Evolutionary conservation across 331 rosid genomes (phyloP), one percentile per base, ranked within the genome.

Genomic region (Acacia pycnantha): DNA sequence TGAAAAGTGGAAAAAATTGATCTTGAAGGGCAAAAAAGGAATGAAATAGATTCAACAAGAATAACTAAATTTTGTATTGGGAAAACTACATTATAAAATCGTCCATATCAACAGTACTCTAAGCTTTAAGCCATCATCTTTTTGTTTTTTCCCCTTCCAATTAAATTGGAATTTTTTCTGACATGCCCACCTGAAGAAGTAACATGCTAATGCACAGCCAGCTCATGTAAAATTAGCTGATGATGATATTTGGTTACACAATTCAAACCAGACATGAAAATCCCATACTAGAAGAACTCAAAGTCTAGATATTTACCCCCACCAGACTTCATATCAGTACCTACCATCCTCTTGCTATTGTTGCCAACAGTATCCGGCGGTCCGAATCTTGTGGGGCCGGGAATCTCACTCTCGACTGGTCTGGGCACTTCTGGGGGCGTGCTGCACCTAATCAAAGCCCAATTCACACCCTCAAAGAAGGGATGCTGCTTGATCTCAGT

Each of bases 261-360:
- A 80, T 73, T 84, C 77, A 79, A 82, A 82, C 46, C 73, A 82
- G 84, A 90, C 54, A 71, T 73, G 66, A 62, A 70, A 70, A 76
- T 70, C 76, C 85, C 86, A 80, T 82, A 78, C 90, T 94, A 96
- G 85, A 96, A 96, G 97, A 96, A 96, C 94, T 96, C 99, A 67
- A 96, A 96, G 89, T 96, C 99, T 78, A 96, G 91, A 92, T 90
- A 96, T 85, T 94, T 91, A 91, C 99, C 99, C 82, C 98, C 98
- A 33, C 98, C 98, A 40, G 97, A 78, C 81, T 89, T 93, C 93
- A 88, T 86, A 78, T 94, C 98, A 62, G 94, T 83, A 51, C 97
- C 97, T 61, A 81, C 90, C 82, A 90, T 84, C 88, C 97, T 96
- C 87, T 96, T 96, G 76, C 99, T 95, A 87, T 85, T 86, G 87